Percentiles rank a stretch among this genome's conserved stretches.
Conservation (phyloP, 768 basidiomycete genomes). For the Serendipita sp. region DNA sequence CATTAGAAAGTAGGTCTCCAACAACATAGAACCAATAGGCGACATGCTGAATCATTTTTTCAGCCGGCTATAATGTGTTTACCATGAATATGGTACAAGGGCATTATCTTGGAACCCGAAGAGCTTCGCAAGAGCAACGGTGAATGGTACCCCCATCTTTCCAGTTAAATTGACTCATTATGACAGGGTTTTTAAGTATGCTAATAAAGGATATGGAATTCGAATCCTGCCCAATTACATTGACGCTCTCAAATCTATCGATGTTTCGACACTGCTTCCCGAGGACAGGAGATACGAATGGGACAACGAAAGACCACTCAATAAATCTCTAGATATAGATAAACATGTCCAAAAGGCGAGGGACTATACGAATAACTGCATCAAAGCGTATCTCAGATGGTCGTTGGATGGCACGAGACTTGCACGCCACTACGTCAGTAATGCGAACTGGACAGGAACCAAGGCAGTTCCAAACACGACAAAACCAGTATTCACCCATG, state of each 20-base stretch:
- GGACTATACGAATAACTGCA: background rate
- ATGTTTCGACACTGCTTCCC: background rate
- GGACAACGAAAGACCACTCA: background rate
- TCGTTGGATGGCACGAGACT: background rate
- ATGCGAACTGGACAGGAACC: background rate
- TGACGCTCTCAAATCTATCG: conserved; percentile 1
- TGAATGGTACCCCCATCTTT: background rate
- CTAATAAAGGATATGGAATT: conserved; percentile 10
- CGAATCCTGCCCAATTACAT: conserved; percentile 10
- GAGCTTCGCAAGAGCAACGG: conserved; percentile 10
- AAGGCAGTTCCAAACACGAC: background rate
- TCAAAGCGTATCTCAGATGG: background rate
- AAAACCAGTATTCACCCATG: conserved; percentile 5
- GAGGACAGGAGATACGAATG: background rate
- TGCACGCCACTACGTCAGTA: background rate
- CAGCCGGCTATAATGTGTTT: conserved; percentile 9
- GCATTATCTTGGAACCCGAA: conserved; percentile 9
- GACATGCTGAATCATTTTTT: background rate
- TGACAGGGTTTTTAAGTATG: conserved; percentile 11
- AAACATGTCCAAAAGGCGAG: background rate
- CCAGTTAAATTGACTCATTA: background rate
- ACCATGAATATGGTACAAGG: conserved; percentile 11
- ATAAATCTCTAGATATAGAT: background rate
- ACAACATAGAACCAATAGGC: no score
- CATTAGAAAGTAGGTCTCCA: conserved; percentile 8